Evolutionary conservation across 441 rosid species (phyloP), one percentile per base, ranked within the genome.

Genomic region (Isatis lusitanica): DNA sequence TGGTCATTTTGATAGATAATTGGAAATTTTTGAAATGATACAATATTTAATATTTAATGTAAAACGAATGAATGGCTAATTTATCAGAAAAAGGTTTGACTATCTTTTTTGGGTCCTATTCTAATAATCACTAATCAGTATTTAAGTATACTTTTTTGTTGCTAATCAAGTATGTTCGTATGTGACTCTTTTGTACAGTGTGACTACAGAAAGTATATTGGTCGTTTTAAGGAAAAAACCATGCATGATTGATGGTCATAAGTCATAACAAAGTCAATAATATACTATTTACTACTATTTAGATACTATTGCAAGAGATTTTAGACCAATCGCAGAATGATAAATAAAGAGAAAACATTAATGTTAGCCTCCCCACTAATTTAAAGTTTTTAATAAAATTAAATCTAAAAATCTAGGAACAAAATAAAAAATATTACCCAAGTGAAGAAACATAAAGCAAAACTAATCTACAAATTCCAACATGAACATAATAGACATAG

Each of bases 121-220:
- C 11, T 39, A 60, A 60, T 60, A 60, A 60, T 60, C 47, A 60
- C 18, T 21, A 39, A 11, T 21, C 65, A 60, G 18, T 39, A 17
- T 10, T 38, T 38, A 38, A 38, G 24, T 21, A 21, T 12, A 2
- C 2, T 10, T 50, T 21, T 50, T 30, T 24, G 30, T 30, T n/a
- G 60, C 60, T 55, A 30, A 55, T 55, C 60, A 55, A 53, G 39
- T 55, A 55, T 66, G 60, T 66, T 51, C 60, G 51, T 28, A 13
- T 35, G 9, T 40, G 35, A 24, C 15, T 51, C 30, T 7, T 53
- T 28, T 53, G 18, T 7, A 53, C 38, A 3, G 35, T 53, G 36
- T 53, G 36, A 28, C 10, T 13, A 6, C n/a, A 24, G 51, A 40
- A 28, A 55, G 63, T 11, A 53, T 52, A 53, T 40, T 39, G 51